Evolutionary conservation across 1,284 basidiomycete genomes (phyloP).

Genomic region (Ceratobasidium sp.): DNA sequence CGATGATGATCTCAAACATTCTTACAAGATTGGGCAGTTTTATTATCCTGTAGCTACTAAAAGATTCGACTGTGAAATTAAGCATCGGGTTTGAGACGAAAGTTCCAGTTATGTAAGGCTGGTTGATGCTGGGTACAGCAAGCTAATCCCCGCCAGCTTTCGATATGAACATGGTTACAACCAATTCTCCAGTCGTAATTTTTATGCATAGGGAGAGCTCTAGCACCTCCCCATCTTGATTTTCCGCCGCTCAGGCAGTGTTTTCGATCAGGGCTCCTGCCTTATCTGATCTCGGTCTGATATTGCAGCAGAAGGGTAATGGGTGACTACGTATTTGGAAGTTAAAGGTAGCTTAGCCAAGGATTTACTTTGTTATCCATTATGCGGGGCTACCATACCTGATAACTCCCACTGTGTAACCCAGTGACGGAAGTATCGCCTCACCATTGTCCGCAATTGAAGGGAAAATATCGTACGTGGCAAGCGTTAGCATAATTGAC

Average conservation of each 20-base stretch:
- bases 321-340: background rate
- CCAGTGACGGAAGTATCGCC: conserved; percentile 6
- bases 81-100: no score
- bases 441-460: conserved; percentile 5
- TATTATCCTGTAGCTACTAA: no score
- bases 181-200: no score
- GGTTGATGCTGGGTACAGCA: no score
- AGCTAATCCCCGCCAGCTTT: no score
- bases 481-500: conserved; percentile 19
- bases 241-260: background rate
- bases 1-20: no score
- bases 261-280: background rate
- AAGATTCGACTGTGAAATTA: no score
- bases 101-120: no score
- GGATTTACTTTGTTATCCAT: background rate
- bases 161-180: no score
- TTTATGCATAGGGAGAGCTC: no score
- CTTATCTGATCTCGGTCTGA: background rate
- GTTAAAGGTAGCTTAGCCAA: background rate
- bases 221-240: no score
- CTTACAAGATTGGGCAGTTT: no score
- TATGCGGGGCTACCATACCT: background rate
- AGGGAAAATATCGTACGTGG: conserved; percentile 14
- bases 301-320: background rate
- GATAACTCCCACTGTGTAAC: conserved; percentile 3